These are phyloP conservation scores for Blastomyces silverae DNA, from an alignment of 2,329 filamentous ascomycete genomes.

Conservation along the genomic window DNA sequence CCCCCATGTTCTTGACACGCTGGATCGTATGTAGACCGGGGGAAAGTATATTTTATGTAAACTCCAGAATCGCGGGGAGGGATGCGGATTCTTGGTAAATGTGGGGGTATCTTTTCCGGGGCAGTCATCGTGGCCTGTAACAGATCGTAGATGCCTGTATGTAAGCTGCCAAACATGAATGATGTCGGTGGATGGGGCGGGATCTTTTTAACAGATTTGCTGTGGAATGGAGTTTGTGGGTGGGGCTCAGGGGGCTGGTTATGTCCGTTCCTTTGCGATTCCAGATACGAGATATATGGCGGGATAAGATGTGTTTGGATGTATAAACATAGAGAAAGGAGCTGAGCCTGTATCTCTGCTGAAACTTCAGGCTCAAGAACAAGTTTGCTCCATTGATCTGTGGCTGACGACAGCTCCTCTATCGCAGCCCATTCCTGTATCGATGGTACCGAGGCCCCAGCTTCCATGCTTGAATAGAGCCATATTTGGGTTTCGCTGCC, in stretches of 20 bases:
- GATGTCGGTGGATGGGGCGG: slow-evolving; percentile 26
- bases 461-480: slow-evolving; percentile 39
- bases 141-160: slow-evolving; percentile 31
- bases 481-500: slow-evolving; percentile 39
- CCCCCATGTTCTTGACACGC: not conserved
- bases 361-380: not conserved
- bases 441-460: slow-evolving; percentile 13
- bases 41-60: slow-evolving; percentile 37
- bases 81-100: slow-evolving; percentile 25
- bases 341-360: slow-evolving; percentile 24
- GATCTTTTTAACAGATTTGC: slow-evolving; percentile 20
- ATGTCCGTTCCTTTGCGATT: not conserved
- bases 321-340: slow-evolving; percentile 28
- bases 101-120: slow-evolving; percentile 16
- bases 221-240: not conserved
- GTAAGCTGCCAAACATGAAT: slow-evolving; percentile 36
- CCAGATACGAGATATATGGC: slow-evolving; percentile 25
- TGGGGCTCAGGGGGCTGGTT: not conserved
- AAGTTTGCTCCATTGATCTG: not conserved
- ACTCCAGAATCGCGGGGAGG: slow-evolving; percentile 27
- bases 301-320: slow-evolving; percentile 27
- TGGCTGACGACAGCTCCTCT: not conserved
- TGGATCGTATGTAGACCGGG: slow-evolving; percentile 19
- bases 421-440: not conserved
- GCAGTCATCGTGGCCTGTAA: slow-evolving; percentile 24